Conservation (phyloP, 257 asterid species). For the Primulina huaijiensis region DNA sequence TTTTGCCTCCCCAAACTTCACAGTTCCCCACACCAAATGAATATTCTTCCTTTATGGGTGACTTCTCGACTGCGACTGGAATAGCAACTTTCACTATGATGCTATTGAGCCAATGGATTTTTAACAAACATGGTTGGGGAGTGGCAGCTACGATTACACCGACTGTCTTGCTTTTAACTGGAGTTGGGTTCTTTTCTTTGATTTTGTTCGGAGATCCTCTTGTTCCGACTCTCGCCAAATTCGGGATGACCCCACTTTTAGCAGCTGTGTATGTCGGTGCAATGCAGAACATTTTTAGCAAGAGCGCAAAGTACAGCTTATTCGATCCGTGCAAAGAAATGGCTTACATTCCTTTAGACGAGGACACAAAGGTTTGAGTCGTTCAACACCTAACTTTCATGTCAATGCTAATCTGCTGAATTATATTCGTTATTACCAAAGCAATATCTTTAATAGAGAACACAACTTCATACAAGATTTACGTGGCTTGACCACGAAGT, state of each 20-base stretch:
- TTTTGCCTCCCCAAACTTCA: constrained; percentile 3
- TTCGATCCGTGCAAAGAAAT: constrained; percentile 99
- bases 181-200: constrained; percentile 90
- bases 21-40: constrained; percentile 98
- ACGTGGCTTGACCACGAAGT: too few species aligned
- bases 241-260: constrained; percentile 89
- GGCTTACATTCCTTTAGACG: constrained; percentile 98
- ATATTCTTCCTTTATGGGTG: constrained; percentile 96
- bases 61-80: constrained; percentile 92
- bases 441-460: too few species aligned
- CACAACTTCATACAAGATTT: too few species aligned
- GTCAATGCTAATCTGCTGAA: too few species aligned
- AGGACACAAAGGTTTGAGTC: constrained; percentile 80
- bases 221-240: constrained; percentile 65
- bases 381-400: constrained; percentile 1
- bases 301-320: constrained; percentile 94
- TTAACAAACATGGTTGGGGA: constrained; percentile 91
- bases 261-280: constrained; percentile 99
- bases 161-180: constrained; percentile 81
- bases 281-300: constrained; percentile 91
- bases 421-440: too few species aligned
- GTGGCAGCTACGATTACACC: constrained; percentile 95
- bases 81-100: constrained; percentile 94
- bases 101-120: constrained; percentile 95
- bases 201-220: constrained; percentile 80